These are phyloP conservation scores for Friedmanniomyces endolithicus DNA, from an alignment of 495 filamentous ascomycete species.

Conservation along the genomic window DNA sequence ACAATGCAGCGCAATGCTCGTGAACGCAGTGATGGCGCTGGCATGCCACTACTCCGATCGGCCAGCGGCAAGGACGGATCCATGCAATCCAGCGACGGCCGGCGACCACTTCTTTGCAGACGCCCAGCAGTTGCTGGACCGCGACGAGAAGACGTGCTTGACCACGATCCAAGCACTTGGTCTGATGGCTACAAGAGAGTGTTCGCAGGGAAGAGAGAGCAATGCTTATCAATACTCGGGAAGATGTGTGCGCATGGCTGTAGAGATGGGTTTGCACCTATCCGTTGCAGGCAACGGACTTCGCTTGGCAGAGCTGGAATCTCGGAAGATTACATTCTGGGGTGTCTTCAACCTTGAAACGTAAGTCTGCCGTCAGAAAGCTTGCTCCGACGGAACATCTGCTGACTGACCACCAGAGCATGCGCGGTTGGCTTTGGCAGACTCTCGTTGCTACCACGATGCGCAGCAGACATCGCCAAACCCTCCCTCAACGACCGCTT, in stretches of 20 bases:
- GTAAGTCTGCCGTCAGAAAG: constrained; percentile 29
- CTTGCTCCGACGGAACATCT: background rate
- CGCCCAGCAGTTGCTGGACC: constrained; percentile 46
- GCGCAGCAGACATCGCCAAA: constrained; percentile 43
- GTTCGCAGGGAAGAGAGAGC: constrained; percentile 36
- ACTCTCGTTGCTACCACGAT: constrained; percentile 49
- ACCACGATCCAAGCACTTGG: constrained; percentile 70
- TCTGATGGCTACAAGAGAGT: constrained; percentile 46
- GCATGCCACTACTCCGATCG: constrained; percentile 62
- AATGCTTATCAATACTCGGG: constrained; percentile 56
- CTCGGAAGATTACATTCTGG: constrained; percentile 60
- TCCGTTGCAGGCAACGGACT: constrained; percentile 33
- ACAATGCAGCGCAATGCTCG: constrained; percentile 60
- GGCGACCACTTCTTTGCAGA: constrained; percentile 65
- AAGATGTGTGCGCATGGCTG: constrained; percentile 50
- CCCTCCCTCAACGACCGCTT: constrained; percentile 43
- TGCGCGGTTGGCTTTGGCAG: constrained; percentile 53
- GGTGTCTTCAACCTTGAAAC: constrained; percentile 58
- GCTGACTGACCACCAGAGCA: constrained; percentile 35
- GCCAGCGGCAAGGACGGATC: constrained; percentile 48
- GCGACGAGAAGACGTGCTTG: constrained; percentile 45
- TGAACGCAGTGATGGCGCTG: constrained; percentile 62
- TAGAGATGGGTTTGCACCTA: constrained; percentile 54
- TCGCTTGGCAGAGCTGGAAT: constrained; percentile 39
- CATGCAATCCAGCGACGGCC: constrained; percentile 47